phyloP scores from a whole-genome alignment of 306 rosid species.

The Castanea mollissima region DNA sequence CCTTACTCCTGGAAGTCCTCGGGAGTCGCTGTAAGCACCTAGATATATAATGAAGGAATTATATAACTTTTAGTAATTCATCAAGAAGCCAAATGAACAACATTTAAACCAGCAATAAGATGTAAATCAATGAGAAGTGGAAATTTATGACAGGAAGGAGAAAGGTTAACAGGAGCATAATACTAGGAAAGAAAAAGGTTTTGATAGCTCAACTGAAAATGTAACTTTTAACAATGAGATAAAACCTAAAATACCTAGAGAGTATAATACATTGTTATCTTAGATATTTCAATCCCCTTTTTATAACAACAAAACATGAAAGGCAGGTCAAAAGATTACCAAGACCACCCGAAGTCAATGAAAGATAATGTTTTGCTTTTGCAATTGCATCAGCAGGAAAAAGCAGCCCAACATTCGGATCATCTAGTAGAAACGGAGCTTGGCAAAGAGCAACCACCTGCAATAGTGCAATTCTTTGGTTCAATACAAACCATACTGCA shows the following conservation, averaged over 20 bases:
- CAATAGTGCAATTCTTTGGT: slow-evolving; percentile 21
- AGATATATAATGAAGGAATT: slow-evolving; percentile 6
- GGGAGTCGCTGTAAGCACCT: slow-evolving; percentile 99
- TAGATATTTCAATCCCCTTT: background rate
- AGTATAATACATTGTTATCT: background rate
- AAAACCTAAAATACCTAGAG: background rate
- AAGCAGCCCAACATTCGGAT: slow-evolving; percentile 86
- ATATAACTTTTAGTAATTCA: slow-evolving; percentile 9
- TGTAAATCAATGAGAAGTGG: background rate
- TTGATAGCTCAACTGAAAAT: background rate
- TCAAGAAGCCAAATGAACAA: background rate
- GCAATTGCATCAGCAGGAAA: slow-evolving; percentile 99
- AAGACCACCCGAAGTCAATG: slow-evolving; percentile 85
- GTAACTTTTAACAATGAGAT: background rate
- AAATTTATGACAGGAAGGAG: background rate
- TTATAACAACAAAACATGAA: slow-evolving; percentile 6
- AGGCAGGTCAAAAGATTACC: slow-evolving; percentile 49
- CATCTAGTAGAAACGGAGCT: slow-evolving; percentile 95
- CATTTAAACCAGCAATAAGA: background rate
- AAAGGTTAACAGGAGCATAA: background rate
- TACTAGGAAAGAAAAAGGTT: background rate
- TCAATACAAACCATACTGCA: slow-evolving; percentile 17
- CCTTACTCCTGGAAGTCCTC: slow-evolving; percentile 88
- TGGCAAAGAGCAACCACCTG: slow-evolving; percentile 99
- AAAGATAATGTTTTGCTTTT: slow-evolving; percentile 81